Evolutionary conservation across 306 rosid genomes (phyloP), one percentile per base, ranked within the genome.

Genomic region (Cucumis cinereus): DNA sequence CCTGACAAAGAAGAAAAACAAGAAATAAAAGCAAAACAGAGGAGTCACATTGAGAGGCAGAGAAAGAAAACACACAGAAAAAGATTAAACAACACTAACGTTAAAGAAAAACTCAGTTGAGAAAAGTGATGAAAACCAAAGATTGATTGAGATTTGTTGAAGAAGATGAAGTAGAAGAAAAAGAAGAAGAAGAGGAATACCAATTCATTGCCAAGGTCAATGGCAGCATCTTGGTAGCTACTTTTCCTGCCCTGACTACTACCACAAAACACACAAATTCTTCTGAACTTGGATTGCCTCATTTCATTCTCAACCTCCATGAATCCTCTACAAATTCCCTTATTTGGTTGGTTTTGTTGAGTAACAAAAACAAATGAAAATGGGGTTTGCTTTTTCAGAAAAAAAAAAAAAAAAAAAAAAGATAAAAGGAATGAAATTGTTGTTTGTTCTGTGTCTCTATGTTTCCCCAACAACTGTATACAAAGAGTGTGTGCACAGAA

Each of bases 201-300:
- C 99, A 94, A 88, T 84, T 94, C 97, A 43, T 92, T 89, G 86
- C 99, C 99, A 77, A 94, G 99, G 56, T 90, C 88, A 86, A 90
- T 90, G 83, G 99, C 99, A 80, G 98, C 95, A 73, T 90, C 96
- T 63, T 90, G 99, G 71, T 94, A 94, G 83, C 90, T 92, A 73
- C 80, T 89, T 83, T 94, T 94, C 85, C 90, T 94, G 76, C 98
- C 98, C 68, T 88, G 98, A 84, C 98, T 94, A 85, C 98, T 94
- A 10, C 98, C 98, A 87, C 98, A 94, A 78, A 94, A 94, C 12
- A 94, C 97, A 88, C 98, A 94, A 82, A 94, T 90, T 79, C 97
- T 94, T 78, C 85, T 82, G 81, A 94, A 94, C 93, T 81, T 94
- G 36, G 98, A 94, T 47, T 73, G 87, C 82, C 74, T 86, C 79